Evolutionary conservation across 2,329 filamentous ascomycete species (phyloP).

Genomic region (Massarina eburnea): DNA sequence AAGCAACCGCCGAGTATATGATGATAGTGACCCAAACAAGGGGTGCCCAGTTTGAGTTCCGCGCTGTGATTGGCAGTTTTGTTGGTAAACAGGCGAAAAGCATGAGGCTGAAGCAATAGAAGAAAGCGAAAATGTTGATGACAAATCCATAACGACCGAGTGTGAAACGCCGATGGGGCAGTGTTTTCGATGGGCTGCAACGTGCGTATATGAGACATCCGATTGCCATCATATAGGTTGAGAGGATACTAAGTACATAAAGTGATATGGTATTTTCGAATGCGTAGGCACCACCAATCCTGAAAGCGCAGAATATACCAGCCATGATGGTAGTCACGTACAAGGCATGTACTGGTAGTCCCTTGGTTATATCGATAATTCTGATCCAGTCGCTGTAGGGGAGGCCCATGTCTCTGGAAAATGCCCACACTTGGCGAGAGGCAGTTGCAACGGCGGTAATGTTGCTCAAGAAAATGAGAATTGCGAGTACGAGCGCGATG

Average conservation of each 20-base stretch:
- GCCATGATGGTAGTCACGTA: slow-evolving; percentile 6
- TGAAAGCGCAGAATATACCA: slow-evolving; percentile 39
- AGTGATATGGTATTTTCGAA: slow-evolving; percentile 9
- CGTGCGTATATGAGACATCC: slow-evolving; percentile 48
- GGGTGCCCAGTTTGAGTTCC: slow-evolving; percentile 48
- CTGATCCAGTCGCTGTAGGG: slow-evolving; percentile 11
- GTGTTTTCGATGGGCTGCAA: slow-evolving; percentile 36
- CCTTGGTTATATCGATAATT: slow-evolving; percentile 9
- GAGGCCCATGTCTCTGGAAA: slow-evolving; percentile 16
- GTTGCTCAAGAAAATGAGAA: slow-evolving; percentile 13
- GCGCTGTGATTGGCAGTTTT: neutral
- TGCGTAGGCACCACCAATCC: slow-evolving; percentile 43
- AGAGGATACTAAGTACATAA: slow-evolving; percentile 1
- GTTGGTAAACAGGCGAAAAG: slow-evolving; percentile 46
- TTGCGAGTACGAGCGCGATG: slow-evolving; percentile 11
- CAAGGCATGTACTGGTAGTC: slow-evolving; percentile 14
- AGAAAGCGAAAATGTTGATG: slow-evolving; percentile 43
- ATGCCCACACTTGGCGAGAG: slow-evolving; percentile 16
- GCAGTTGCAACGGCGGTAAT: slow-evolving; percentile 15
- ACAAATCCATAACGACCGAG: slow-evolving; percentile 46
- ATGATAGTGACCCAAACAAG: slow-evolving; percentile 46
- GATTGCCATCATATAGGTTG: slow-evolving; percentile 40
- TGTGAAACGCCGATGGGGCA: slow-evolving; percentile 47
- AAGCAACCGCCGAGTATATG: slow-evolving; percentile 43
- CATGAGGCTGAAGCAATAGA: slow-evolving; percentile 40